Percentiles rank a stretch among this genome's conserved stretches.
These are phyloP conservation scores for Aspergillus sp. DNA, from an alignment of 2,329 filamentous ascomycete genomes.

Conservation along the genomic window DNA sequence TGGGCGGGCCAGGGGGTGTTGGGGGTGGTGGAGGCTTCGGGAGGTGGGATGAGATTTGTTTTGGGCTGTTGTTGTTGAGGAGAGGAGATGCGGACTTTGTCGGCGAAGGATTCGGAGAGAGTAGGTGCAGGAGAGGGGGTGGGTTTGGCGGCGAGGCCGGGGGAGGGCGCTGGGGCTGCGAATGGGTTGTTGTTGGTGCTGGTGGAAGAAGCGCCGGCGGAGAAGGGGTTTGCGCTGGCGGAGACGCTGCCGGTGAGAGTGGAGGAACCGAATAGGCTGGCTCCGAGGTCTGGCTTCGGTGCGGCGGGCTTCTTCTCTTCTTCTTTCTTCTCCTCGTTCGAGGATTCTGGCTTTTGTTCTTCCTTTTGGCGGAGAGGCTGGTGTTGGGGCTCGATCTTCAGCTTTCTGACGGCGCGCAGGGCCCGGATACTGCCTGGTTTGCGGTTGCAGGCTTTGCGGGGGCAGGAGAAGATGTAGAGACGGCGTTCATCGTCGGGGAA, in stretches of 20 bases:
- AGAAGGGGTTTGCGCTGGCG: constrained; percentile 58
- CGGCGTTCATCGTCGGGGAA: constrained; percentile 87
- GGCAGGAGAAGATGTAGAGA: constrained; percentile 83
- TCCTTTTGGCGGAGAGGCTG: constrained; percentile 33
- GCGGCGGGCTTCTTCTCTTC: constrained; percentile 18
- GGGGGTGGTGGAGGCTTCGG: constrained; percentile 42
- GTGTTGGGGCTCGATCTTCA: constrained; percentile 27
- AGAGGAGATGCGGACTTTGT: constrained; percentile 63
- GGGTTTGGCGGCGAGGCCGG: constrained; percentile 13
- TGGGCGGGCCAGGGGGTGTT: constrained; percentile 75
- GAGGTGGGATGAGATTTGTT: constrained; percentile 21
- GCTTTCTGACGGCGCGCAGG: constrained; percentile 66
- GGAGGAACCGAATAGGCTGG: constrained; percentile 65
- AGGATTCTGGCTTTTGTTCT: constrained; percentile 23
- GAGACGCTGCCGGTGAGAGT: constrained; percentile 40
- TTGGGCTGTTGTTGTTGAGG: constrained; percentile 31
- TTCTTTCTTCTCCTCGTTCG: background rate
- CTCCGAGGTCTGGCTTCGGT: constrained; percentile 45
- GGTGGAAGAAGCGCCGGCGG: constrained; percentile 28
- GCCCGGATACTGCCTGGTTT: constrained; percentile 80
- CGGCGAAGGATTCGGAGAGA: constrained; percentile 74
- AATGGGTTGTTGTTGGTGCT: constrained; percentile 58
- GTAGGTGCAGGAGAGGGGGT: constrained; percentile 54
- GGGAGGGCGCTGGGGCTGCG: constrained; percentile 45
- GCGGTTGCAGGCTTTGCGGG: constrained; percentile 73